These are phyloP conservation scores for Trametes villosa DNA, from an alignment of 768 basidiomycete species.

Conservation along the genomic window DNA sequence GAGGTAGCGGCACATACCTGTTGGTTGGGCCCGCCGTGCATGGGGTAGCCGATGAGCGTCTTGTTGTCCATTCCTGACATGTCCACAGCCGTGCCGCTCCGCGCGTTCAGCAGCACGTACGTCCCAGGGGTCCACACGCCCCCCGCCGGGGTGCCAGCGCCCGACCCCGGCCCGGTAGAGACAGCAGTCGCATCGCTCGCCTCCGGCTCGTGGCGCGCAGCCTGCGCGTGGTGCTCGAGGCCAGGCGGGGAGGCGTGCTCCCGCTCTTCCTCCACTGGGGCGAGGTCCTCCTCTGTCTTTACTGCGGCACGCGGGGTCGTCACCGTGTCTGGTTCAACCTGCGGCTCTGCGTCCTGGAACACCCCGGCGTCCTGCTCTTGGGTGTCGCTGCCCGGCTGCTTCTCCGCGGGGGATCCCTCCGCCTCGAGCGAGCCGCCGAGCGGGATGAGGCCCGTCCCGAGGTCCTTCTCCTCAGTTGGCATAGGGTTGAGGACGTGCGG, in stretches of 20 bases:
- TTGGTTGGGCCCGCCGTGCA: constrained; percentile 31
- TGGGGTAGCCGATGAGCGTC: constrained; percentile 30
- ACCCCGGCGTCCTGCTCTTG: background rate
- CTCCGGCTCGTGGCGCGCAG: background rate
- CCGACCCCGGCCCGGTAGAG: background rate
- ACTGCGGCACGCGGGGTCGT: constrained; percentile 16
- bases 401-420: background rate
- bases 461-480: constrained; percentile 3
- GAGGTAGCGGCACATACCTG: constrained; percentile 20
- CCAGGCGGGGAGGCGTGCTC: background rate
- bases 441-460: constrained; percentile 9
- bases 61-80: constrained; percentile 28
- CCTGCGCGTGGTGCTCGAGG: constrained; percentile 2
- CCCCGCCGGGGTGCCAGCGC: constrained; percentile 20
- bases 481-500: constrained; percentile 1
- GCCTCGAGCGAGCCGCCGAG: constrained; percentile 4
- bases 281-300: constrained; percentile 12
- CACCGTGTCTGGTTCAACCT: background rate
- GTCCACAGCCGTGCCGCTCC: constrained; percentile 30
- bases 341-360: background rate
- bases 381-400: background rate
- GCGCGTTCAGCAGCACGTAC: constrained; percentile 31
- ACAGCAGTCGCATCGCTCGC: constrained; percentile 20
- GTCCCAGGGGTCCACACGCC: constrained; percentile 23
- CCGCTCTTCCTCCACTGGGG: background rate